Evolutionary conservation across 2,329 filamentous ascomycete genomes (phyloP), one percentile per base, ranked within the genome.

Genomic region (Tolypocladium sp.): DNA sequence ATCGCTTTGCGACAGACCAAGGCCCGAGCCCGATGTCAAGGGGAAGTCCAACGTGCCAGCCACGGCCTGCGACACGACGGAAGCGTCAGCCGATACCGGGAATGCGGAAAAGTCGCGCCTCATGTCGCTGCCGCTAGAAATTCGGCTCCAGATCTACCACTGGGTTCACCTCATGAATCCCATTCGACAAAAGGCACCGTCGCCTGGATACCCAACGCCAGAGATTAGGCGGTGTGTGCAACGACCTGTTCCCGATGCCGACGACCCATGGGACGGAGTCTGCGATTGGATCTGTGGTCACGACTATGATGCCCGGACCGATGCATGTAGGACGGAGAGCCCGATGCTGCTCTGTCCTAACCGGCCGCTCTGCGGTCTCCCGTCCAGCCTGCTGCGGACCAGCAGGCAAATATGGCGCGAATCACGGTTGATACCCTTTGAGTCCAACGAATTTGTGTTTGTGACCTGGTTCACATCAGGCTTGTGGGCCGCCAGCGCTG

Each of bases 111-210:
- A 13, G 3, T 59, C 61, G 44, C 57, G 6, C 17, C 56, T 70
- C 12, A 65, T 78, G 54, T 64, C 69, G 37, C 66, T 79, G 6
- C 77, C 78, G 0, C 63, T 73, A 17, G 79, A 82, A 63, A 70
- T 81, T 55, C 74, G 79, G 17, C 71, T 78, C 15, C 71, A 76
- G 58, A 77, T 82, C 40, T 82, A 81, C 64, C 62, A 66, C 57
- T 76, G 74, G 70, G 63, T 79, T 15, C 70, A 76, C 51, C 64
- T 70, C 6, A 68, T 69, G 65, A 71, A 71, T 41, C 76, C 74
- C 1, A 65, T 77, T 44, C 65, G 68, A n/a, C 71, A 74, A 53
- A 65, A 68, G 17, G 70, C 75, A 59, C 71, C 75, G n/a, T 71
- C 71, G 12, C 72, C 74, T 1, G 74, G 72, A 68, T 76, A 76